Conservation (phyloP, 1,139 yeast species). For the Candida gigantensis region DNA sequence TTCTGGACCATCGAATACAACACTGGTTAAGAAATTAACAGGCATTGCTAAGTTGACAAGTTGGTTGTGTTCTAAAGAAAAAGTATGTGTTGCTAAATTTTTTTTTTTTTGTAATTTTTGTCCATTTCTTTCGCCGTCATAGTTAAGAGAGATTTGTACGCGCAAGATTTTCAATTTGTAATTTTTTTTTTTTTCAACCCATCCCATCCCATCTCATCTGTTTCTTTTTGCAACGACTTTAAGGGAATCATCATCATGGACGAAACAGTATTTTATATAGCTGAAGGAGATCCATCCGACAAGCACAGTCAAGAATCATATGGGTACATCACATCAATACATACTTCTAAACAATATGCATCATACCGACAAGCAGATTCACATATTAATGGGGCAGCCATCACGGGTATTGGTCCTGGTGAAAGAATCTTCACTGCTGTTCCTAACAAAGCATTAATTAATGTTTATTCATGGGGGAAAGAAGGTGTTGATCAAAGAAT, state of each 20-base stretch:
- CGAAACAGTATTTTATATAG: slow-evolving; percentile 58
- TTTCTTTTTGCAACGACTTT: too few relatives aligned
- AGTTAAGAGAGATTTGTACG: not conserved
- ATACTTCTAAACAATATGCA: slow-evolving; percentile 50
- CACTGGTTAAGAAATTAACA: slow-evolving; percentile 68
- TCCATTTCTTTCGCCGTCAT: slow-evolving; percentile 3
- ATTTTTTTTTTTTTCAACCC: not conserved
- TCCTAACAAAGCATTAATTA: slow-evolving; percentile 67
- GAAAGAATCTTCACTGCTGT: slow-evolving; percentile 63
- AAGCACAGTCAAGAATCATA: slow-evolving; percentile 48
- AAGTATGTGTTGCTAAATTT: not conserved
- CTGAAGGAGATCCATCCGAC: slow-evolving; percentile 51
- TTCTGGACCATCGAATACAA: slow-evolving; percentile 69
- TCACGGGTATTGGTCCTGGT: slow-evolving; percentile 45
- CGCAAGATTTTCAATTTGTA: not conserved
- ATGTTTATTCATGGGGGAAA: slow-evolving; percentile 73
- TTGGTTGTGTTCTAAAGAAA: too few relatives aligned
- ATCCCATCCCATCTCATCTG: slow-evolving; percentile 11
- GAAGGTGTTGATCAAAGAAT: slow-evolving; percentile 83
- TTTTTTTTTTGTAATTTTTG: slow-evolving; percentile 1
- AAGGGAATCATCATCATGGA: slow-evolving; percentile 51
- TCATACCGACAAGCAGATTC: slow-evolving; percentile 58
- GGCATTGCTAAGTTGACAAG: slow-evolving; percentile 73
- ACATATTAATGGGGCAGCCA: slow-evolving; percentile 44
- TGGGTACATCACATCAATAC: slow-evolving; percentile 51